These are phyloP conservation scores for Colletotrichum cuscutae DNA, from an alignment of 2,329 filamentous ascomycete species.

Conservation along the genomic window DNA sequence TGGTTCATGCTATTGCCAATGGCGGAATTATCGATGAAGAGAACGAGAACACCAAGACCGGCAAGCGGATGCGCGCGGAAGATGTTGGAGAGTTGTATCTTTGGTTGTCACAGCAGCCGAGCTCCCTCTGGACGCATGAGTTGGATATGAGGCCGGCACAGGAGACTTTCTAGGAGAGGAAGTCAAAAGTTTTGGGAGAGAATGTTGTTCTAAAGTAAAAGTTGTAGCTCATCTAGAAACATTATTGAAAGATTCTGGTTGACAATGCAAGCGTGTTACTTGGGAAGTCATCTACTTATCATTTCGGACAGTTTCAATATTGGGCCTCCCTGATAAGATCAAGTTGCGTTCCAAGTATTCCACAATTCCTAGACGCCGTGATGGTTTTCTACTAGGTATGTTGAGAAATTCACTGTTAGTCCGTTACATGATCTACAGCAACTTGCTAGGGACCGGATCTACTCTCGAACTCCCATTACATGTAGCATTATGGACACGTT, in stretches of 20 bases:
- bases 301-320: too few relatives aligned
- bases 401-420: too few relatives aligned
- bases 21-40: conserved; percentile 62
- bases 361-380: too few relatives aligned
- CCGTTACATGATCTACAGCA: background rate
- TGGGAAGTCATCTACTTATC: too few relatives aligned
- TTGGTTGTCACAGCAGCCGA: conserved; percentile 44
- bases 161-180: conserved; percentile 19
- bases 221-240: too few relatives aligned
- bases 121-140: conserved; percentile 34
- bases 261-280: too few relatives aligned
- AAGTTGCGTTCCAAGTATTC: too few relatives aligned
- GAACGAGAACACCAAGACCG: conserved; percentile 55
- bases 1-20: conserved; percentile 69
- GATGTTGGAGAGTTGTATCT: conserved; percentile 67
- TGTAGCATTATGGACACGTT: background rate
- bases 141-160: conserved; percentile 34
- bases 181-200: background rate
- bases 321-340: too few relatives aligned
- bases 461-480: background rate
- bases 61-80: conserved; percentile 68
- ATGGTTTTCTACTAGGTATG: too few relatives aligned
- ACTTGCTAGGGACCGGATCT: background rate
- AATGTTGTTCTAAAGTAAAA: too few relatives aligned
- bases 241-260: too few relatives aligned